A percentile compares a stretch with the other conserved stretches of the same genome.
phyloP scores from a whole-genome alignment of 2,329 filamentous ascomycete genomes.

The Ophiostoma himal-ulmi region DNA sequence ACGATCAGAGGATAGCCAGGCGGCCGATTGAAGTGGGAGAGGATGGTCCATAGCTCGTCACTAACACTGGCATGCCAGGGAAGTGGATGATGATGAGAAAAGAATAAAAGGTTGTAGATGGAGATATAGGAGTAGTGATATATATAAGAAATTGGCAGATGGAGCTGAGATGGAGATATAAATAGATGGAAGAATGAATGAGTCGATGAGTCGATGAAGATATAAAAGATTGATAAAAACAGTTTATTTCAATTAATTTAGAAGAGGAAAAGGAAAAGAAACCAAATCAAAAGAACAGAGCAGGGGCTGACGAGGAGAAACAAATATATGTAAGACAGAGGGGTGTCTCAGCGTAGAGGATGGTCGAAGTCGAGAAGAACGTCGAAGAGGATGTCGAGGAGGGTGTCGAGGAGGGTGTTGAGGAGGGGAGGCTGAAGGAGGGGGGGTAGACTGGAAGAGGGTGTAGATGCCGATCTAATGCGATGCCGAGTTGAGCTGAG shows the following conservation, averaged over 20 bases:
- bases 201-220: not conserved
- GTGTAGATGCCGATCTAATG: not conserved
- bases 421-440: too few relatives aligned
- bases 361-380: not conserved
- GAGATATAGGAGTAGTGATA: not conserved
- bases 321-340: slow-evolving; percentile 7
- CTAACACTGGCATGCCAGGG: slow-evolving; percentile 40
- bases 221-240: not conserved
- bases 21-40: slow-evolving; percentile 30
- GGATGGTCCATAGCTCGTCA: slow-evolving; percentile 45
- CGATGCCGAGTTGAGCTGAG: not conserved
- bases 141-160: not conserved
- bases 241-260: too few relatives aligned
- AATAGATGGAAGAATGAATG: not conserved
- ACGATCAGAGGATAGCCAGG: not conserved
- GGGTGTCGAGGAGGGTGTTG: not conserved
- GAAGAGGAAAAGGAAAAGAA: not conserved
- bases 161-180: not conserved
- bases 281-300: not conserved
- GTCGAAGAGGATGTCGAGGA: not conserved
- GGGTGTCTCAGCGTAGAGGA: not conserved
- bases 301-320: not conserved
- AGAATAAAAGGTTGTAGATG: not conserved
- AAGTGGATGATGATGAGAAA: not conserved
- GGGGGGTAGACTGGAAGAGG: not conserved